Evolutionary conservation across 345 rosid species (phyloP), one percentile per base, ranked within the genome.

Genomic region (Sisymbrium altissimum): DNA sequence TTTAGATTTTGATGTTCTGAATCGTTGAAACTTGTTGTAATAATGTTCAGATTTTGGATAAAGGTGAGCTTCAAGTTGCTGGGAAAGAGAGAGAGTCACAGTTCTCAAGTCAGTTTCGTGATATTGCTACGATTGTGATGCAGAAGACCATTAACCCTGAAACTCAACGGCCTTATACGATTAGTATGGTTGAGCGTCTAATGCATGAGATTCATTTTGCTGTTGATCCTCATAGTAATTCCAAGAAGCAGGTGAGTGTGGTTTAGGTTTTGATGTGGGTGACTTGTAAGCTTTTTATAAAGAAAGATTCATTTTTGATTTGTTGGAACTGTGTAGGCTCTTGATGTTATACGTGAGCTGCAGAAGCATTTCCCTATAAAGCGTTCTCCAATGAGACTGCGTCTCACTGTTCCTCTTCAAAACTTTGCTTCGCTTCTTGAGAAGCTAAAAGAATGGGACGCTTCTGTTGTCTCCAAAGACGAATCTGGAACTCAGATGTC

Each of bases 11-110:
- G 9, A 12, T 15, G 44, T 30, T 23, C 7, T 38, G 38, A 27
- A 11, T 74, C 35, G 21, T 35, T 2, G 4, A 25, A 35, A 23
- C 2, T 2, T 56, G 19, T 45, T 11, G 32, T 32, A 12, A 27
- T 0, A n/a, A 54, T 53, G 3, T 71, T 57, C 40, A 94, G 96
- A 92, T 95, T 78, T 62, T 95, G 91, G 97, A 92, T 23, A 90
- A 90, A 81, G 99, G 99, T 40, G 99, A 95, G 82, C 97, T 95
- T 73, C 98, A 95, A 79, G 88, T 95, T 79, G 99, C 99, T 9
- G 99, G 97, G 23, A 94, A 94, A 82, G 99, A 92, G 83, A 83
- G 97, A 84, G 99, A 94, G 54, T 85, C 90, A 7, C 97, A 94
- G 79, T 83, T 89, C 2, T 83, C 97, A 0, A 95, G 87, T 81